Conservation (phyloP, 768 basidiomycete genomes). For the Russula lepida region DNA sequence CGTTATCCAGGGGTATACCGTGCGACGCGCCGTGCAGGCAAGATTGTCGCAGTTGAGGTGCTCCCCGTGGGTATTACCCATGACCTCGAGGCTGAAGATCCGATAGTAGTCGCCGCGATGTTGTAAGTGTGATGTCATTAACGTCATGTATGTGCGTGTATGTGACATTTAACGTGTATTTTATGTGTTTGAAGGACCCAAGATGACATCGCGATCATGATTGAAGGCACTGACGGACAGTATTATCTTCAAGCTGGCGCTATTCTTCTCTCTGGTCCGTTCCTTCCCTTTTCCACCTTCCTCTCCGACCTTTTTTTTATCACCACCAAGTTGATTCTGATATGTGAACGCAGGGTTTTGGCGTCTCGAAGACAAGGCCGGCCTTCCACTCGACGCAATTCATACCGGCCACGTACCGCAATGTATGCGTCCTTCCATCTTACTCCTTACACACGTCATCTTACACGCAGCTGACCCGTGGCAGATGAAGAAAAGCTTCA, state of each 20-base stretch:
- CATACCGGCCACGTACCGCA: slow-evolving; percentile 68
- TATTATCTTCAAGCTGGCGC: slow-evolving; percentile 73
- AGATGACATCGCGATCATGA: slow-evolving; percentile 23
- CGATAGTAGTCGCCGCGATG: slow-evolving; percentile 53
- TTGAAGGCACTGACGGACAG: slow-evolving; percentile 51
- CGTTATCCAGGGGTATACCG: slow-evolving; percentile 53
- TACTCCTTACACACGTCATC: not conserved
- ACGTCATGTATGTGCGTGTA: slow-evolving; percentile 16
- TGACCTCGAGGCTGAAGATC: slow-evolving; percentile 45
- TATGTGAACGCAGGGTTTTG: slow-evolving; percentile 47
- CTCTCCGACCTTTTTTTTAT: not conserved
- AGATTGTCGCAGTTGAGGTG: slow-evolving; percentile 46
- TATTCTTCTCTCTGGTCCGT: slow-evolving; percentile 52
- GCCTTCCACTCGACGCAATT: slow-evolving; percentile 62
- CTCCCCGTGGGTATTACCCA: slow-evolving; percentile 41
- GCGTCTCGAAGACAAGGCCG: slow-evolving; percentile 71
- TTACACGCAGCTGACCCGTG: not conserved
- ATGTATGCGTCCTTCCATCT: slow-evolving; percentile 37
- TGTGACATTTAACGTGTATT: slow-evolving; percentile 14
- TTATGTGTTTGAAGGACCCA: slow-evolving; percentile 13
- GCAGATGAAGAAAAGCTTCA: slow-evolving; percentile 55
- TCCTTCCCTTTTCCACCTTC: not conserved
- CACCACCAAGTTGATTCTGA: not conserved
- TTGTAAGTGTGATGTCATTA: slow-evolving; percentile 36
- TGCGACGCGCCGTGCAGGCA: slow-evolving; percentile 36